A percentile compares a stretch with the other conserved stretches of the same genome.
phyloP scores from a whole-genome alignment of 116 monocot genomes.

The Papilionanthe hybrid region DNA sequence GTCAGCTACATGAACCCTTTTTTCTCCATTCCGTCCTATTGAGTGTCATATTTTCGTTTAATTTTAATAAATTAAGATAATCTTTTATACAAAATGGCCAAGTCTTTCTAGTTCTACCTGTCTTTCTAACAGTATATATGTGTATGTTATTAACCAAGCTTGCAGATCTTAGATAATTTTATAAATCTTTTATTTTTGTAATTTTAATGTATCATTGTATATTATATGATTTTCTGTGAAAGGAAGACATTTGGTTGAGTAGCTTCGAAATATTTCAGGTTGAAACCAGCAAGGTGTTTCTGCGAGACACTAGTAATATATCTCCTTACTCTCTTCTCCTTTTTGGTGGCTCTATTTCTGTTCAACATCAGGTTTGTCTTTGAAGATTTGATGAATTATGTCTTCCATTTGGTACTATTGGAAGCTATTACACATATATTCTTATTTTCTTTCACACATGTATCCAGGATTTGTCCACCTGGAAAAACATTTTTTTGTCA shows the following conservation, averaged over 20 bases:
- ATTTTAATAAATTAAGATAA: too few relatives aligned
- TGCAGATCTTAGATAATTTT: background rate
- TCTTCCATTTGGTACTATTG: background rate
- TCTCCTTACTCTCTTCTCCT: constrained; percentile 87
- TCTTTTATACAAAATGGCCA: too few relatives aligned
- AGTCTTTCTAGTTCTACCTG: too few relatives aligned
- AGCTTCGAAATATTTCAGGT: constrained; percentile 39
- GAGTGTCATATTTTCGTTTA: too few relatives aligned
- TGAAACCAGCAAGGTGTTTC: constrained; percentile 83
- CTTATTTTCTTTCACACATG: background rate
- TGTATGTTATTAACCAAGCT: background rate
- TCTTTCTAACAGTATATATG: background rate
- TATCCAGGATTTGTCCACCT: background rate
- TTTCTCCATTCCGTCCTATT: too few relatives aligned
- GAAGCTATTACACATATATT: background rate
- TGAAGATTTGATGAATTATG: background rate
- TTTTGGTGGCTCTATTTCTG: constrained; percentile 71
- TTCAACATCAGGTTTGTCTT: constrained; percentile 85
- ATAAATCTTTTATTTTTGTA: background rate
- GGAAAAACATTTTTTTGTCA: background rate
- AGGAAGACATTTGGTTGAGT: background rate
- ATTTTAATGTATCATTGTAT: background rate
- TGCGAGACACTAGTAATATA: constrained; percentile 68
- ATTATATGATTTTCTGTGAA: background rate
- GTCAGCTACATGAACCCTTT: too few relatives aligned